Evolutionary conservation across 2,329 filamentous ascomycete genomes (phyloP), one percentile per base, ranked within the genome.

Genomic region (Botrytis byssoidea): DNA sequence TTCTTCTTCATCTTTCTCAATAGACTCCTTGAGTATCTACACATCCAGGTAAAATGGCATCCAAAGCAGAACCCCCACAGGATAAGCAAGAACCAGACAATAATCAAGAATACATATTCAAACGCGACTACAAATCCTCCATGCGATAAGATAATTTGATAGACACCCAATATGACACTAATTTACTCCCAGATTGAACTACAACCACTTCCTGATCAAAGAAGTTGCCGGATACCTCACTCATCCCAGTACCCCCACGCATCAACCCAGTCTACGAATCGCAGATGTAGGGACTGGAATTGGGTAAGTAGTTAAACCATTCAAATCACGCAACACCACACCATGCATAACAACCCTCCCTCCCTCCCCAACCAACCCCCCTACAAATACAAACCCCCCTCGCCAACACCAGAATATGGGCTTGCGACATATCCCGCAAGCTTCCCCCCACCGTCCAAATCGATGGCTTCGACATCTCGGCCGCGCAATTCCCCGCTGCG

Each of bases 21-120:
- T 0, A 3, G 10, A 0, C 10, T 51, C 1, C 4, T 51, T 51
- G 22, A 14, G 25, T 55, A 55, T 16, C 48, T 55, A n/a, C 25
- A 55, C 0, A n/a, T n/a, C 4, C 3, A n/a, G 0, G 6, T 14
- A n/a, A n/a, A 16, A n/a, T n/a, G 25, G 2, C 48, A n/a, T 55
- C 48, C 12, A 55, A 55, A 55, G 48, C 25, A n/a, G 48, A 55
- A 6, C 0, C 0, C 1, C 25, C 12, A n/a, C 48, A n/a, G 48
- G 10, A n/a, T 55, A 16, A 55, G n/a, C 10, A 55, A n/a, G 12
- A 55, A 55, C 5, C 12, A n/a, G 1, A n/a, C 2, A 55, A n/a
- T n/a, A 1, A n/a, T 25, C 10, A 55, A n/a, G 48, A 6, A n/a
- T 55, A n/a, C 12, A 55, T 55, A 55, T n/a, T 55, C 25, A n/a